Conservation (phyloP, 345 rosid genomes). For the Syzygium aromaticum region DNA sequence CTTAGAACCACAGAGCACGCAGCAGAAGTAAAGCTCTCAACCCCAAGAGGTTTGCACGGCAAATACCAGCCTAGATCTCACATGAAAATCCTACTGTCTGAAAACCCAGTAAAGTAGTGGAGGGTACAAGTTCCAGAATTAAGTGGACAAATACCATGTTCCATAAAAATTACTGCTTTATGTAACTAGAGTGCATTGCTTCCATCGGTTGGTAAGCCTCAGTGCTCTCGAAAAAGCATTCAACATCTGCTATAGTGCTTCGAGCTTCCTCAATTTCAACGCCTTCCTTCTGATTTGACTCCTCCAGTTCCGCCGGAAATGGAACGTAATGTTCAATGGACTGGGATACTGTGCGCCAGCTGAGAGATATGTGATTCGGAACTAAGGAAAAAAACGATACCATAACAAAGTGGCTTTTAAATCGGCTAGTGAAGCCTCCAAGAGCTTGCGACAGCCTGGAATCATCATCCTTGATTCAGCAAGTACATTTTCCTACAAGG, state of each 20-base stretch:
- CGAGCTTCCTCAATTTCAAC: slow-evolving; percentile 60
- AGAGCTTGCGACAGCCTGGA: too few relatives aligned
- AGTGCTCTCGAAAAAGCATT: slow-evolving; percentile 44
- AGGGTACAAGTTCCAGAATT: background rate
- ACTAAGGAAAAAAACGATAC: background rate
- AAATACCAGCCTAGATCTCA: background rate
- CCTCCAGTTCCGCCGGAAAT: slow-evolving; percentile 58
- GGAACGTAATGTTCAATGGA: background rate
- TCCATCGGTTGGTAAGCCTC: slow-evolving; percentile 26
- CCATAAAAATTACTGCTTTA: background rate
- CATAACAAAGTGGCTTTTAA: too few relatives aligned
- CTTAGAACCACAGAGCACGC: background rate
- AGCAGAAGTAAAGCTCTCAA: background rate
- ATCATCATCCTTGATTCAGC: too few relatives aligned
- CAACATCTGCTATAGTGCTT: slow-evolving; percentile 48
- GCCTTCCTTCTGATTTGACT: slow-evolving; percentile 43
- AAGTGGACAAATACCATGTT: background rate
- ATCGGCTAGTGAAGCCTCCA: too few relatives aligned
- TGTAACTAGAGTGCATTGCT: background rate
- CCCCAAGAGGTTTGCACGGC: background rate
- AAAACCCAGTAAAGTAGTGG: background rate
- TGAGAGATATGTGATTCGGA: background rate
- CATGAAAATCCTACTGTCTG: background rate
- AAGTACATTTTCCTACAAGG: too few relatives aligned
- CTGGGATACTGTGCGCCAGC: background rate